Evolutionary conservation across 345 rosid species (phyloP), one percentile per base, ranked within the genome.

Genomic region (Acer negundo): DNA sequence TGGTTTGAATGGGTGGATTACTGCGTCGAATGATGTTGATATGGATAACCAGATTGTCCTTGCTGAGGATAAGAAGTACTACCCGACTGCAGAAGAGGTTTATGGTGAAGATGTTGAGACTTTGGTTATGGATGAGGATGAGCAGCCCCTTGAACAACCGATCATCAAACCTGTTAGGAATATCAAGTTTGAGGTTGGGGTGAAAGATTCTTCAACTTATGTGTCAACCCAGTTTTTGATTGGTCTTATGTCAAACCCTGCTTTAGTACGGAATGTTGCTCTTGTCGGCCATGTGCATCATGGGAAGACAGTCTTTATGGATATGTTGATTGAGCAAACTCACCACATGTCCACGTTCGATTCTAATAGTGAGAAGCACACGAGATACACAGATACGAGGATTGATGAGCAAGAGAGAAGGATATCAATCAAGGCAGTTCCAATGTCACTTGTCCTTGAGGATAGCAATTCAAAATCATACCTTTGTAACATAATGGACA

Each of bases 41-140:
- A 89, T 92, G 92, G 98, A 94, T 42, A 96, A 88, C 72, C 99
- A 96, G 84, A 87, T 96, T 47, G 97, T 96, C 35, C 99, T 94
- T 44, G 97, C 98, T 7, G 99, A 94, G 88, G 98, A 94, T 72
- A 94, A 94, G 86, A 96, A 96, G 79, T 96, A 94, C 70, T 96
- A 96, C 67, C 98, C 99, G 1, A 94, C 99, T 3, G 99, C 99
- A 2, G 98, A 96, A 78, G 99, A 96, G 85, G 99, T 96, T 46
- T 96, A 91, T 63, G 99, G 98, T 1, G 97, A 91, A 70, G 99
- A 88, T 83, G 97, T 96, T 16, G 98, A 94, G 86, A 87, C 98
- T 6, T 76, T 96, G 80, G 99, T 96, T 53, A 96, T 94, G 95
- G 99, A 96, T 67, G 99, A 96, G 76, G 99, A 94, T 65, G 98